These are phyloP conservation scores for Neopestalotiopsis rosae DNA, from an alignment of 2,329 filamentous ascomycete genomes.

Conservation along the genomic window DNA sequence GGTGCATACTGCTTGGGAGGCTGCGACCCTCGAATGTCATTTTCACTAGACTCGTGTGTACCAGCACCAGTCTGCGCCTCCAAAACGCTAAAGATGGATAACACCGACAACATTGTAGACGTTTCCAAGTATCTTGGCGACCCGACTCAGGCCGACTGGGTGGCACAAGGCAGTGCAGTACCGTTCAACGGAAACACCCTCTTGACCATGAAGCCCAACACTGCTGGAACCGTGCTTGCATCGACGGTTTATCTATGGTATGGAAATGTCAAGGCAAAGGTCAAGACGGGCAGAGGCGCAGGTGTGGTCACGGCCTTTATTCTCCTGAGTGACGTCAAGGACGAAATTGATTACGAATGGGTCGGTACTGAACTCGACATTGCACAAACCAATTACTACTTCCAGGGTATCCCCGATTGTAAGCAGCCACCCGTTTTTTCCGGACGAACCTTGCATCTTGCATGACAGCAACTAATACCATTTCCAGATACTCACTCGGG, in stretches of 20 bases:
- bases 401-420: conserved; percentile 92
- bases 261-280: conserved; percentile 83
- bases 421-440: conserved; percentile 45
- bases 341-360: conserved; percentile 98
- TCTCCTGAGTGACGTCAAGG: conserved; percentile 91
- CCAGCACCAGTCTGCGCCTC: conserved; percentile 83
- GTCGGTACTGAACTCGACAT: conserved; percentile 78
- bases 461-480: neutral
- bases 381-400: conserved; percentile 96
- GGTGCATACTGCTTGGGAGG: conserved; percentile 96
- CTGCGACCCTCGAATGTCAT: conserved; percentile 88
- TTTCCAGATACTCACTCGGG: conserved; percentile 72
- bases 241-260: conserved; percentile 94
- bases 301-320: conserved; percentile 99
- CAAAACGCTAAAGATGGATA: conserved; percentile 75
- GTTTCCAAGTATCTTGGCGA: conserved; percentile 90
- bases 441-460: neutral
- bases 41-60: conserved; percentile 81
- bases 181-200: conserved; percentile 72
- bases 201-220: conserved; percentile 87
- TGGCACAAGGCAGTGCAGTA: conserved; percentile 79
- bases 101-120: conserved; percentile 70
- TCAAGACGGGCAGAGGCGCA: conserved; percentile 82
- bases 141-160: conserved; percentile 81
- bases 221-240: conserved; percentile 85